Evolutionary conservation across 371 early-diverging fungal species (phyloP), one percentile per base, ranked within the genome.

Genomic region (Circinella minor): DNA sequence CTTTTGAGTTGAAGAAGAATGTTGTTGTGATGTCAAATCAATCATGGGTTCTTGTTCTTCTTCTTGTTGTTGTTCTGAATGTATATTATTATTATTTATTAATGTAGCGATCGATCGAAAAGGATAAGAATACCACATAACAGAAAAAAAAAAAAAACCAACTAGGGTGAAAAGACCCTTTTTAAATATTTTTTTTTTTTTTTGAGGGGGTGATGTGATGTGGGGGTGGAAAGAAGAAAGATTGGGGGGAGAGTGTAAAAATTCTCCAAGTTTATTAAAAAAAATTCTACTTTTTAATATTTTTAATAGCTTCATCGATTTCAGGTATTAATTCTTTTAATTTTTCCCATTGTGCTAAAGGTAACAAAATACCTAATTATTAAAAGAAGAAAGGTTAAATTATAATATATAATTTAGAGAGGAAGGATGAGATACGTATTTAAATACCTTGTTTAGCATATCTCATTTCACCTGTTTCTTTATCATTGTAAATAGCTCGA

Each of bases 301-400:
- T 59, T 54, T 68, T 48, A 49, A 77, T 64, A 20, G 72, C 78
- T 27, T 60, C 62, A 47, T 77, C 78, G 46, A 77, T 72, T 11
- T 77, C 72, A 17, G 70, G 47, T 18, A 72, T 54, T 14, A 74
- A 61, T 37, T 72, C 70, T 48, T 74, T 77, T 11, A 77, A 63
- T 13, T 67, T 69, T 47, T 77, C 63, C 71, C 73, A 77, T 47
- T 77, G 78, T 9, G 69, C 70, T 47, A 72, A 17, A n/a, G 74
- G 70, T 17, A 77, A 61, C n/a, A 63, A 65, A 36, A 77, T 77
- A 10, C 78, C 78, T 74, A 59, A 43, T 43, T n/a, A 27, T 43
- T 6, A 9, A 3, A 43, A 9, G 6, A 11, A 43, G 6, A 43
- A 6, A 43, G 11, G 43, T 43, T 43, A n/a, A n/a, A n/a, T n/a